Evolutionary conservation across 768 basidiomycete species (phyloP), one percentile per base, ranked within the genome.

Genomic region (Baorangia bicolor): DNA sequence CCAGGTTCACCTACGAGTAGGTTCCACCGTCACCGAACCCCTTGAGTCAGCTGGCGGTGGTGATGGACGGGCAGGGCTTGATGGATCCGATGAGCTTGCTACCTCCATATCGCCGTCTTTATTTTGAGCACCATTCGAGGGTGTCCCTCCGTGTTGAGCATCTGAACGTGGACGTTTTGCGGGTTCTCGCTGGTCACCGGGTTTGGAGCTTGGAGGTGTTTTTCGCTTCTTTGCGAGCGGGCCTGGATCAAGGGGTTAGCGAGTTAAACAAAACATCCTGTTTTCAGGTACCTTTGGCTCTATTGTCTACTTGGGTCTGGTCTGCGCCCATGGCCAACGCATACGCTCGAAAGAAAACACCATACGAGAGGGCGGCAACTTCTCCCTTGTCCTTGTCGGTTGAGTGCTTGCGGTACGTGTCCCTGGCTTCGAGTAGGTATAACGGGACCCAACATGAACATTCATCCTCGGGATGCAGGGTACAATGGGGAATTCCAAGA

Each of bases 311-410:
- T 47, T 57, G 41, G 14, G 5, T 37, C 13, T 27, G 46, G 13
- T 57, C 55, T 16, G 49, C 58, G 16, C 46, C 55, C 58, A 57
- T 59, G 4, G 51, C 44, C 40, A 59, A 28, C 13, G 55, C 55
- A 35, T 59, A 59, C 3, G 50, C 55, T 35, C 55, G 58, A 39
- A 59, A 59, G 34, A 59, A 38, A 38, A 33, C 30, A 30, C 34
- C n/a, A n/a, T 46, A 33, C 13, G 58, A 21, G 23, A 53, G 41
- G 13, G 42, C 16, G 23, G 49, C 30, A 5, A 38, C 13, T 46
- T 57, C 58, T 16, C n/a, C 37, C 47, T 45, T 58, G 38, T 47
- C 50, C 21, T 47, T 49, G 41, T 51, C 33, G 40, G 49, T 48
- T 25, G 58, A 48, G 11, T 20, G 41, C 30, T 57, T 52, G 46